Evolutionary conservation across 257 asterid species (phyloP).

Genomic region (Salvia rosmarinus): DNA sequence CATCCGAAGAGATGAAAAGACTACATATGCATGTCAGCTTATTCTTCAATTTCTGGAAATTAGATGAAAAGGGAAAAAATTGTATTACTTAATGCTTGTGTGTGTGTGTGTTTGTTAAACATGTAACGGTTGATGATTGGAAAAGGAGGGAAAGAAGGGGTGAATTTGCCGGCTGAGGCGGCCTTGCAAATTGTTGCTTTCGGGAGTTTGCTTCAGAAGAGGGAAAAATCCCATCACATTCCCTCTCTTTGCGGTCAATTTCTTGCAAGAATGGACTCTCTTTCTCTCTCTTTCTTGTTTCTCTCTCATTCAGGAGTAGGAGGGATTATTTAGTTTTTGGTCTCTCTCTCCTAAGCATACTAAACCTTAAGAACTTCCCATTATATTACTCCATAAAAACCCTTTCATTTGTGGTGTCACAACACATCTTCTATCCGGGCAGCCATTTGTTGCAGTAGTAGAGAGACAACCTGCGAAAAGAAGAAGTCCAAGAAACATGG

Average conservation of each 20-base stretch:
- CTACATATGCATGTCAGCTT: neutral
- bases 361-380: slow-evolving; percentile 47
- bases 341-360: slow-evolving; percentile 37
- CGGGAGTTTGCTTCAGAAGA: slow-evolving; percentile 63
- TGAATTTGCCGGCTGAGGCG: slow-evolving; percentile 44
- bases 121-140: slow-evolving; percentile 32
- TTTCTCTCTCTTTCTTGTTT: slow-evolving; percentile 2
- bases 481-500: slow-evolving; percentile 40
- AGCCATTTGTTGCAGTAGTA: slow-evolving; percentile 32
- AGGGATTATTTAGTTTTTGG: slow-evolving; percentile 21
- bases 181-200: slow-evolving; percentile 43
- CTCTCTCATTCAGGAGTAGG: slow-evolving; percentile 39
- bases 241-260: slow-evolving; percentile 80
- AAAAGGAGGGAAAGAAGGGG: slow-evolving; percentile 30
- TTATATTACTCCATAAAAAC: slow-evolving; percentile 40
- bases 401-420: slow-evolving; percentile 21
- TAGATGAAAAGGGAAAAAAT: neutral
- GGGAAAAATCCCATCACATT: slow-evolving; percentile 38
- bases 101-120: neutral
- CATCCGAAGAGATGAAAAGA: neutral
- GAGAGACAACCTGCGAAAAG: slow-evolving; percentile 3
- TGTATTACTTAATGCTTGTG: neutral
- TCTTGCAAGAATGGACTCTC: slow-evolving; percentile 51
- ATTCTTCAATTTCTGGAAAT: slow-evolving; percentile 31
- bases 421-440: neutral